Conservation (phyloP, 306 rosid species). For the Myrica gale region DNA sequence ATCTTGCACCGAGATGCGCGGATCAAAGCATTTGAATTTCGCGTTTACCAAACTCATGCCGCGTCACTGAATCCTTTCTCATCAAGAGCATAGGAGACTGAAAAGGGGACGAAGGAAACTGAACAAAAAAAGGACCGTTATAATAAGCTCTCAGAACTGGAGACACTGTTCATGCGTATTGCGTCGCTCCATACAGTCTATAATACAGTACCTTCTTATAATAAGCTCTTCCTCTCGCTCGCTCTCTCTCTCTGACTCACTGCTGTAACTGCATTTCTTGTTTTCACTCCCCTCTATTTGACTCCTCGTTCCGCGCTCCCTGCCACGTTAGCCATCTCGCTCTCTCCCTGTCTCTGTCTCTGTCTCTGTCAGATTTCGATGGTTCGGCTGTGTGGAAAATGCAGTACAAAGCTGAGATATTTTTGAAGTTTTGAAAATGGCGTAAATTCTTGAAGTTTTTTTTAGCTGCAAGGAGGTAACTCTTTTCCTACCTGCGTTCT, state of each 20-base stretch:
- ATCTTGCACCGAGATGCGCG: too few relatives aligned
- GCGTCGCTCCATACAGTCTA: too few relatives aligned
- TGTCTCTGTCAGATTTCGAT: neutral
- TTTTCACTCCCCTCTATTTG: neutral
- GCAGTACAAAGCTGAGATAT: neutral
- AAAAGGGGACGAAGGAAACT: too few relatives aligned
- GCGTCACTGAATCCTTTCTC: too few relatives aligned
- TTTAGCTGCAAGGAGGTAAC: slow-evolving; percentile 15
- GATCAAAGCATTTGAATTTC: too few relatives aligned
- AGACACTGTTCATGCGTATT: too few relatives aligned
- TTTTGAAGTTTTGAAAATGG: slow-evolving; percentile 18
- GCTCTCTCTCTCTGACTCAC: neutral
- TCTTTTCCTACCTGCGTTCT: too few relatives aligned
- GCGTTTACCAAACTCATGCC: too few relatives aligned
- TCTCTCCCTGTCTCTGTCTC: neutral
- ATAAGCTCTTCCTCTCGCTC: neutral
- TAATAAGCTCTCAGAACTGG: too few relatives aligned
- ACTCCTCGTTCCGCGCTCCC: slow-evolving; percentile 4
- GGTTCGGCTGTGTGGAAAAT: neutral
- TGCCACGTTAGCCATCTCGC: neutral
- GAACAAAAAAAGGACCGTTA: too few relatives aligned
- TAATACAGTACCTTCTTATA: too few relatives aligned
- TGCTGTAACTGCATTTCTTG: neutral
- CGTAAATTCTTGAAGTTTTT: slow-evolving; percentile 11
- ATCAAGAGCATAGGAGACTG: too few relatives aligned